These are phyloP conservation scores for Lepiota subincarnata DNA, from an alignment of 768 basidiomycete genomes.

Conservation along the genomic window DNA sequence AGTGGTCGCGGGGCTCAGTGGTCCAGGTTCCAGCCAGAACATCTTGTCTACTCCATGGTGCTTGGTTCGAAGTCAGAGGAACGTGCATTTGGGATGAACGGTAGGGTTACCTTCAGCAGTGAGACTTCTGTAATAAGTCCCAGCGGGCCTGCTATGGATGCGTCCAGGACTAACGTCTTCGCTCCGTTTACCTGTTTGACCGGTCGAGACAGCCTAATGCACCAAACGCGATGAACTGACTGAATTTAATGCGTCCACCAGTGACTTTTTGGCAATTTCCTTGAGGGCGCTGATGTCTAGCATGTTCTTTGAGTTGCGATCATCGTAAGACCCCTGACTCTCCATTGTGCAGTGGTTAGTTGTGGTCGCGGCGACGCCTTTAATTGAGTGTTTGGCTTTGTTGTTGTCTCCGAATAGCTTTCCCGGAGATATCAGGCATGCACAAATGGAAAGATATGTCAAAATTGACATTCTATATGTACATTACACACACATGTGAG, in stretches of 20 bases:
- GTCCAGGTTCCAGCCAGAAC: conserved; percentile 96
- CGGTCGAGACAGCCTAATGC: conserved; percentile 7
- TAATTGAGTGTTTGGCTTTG: background rate
- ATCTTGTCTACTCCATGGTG: conserved; percentile 99
- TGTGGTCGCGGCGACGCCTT: background rate
- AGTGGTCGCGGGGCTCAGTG: conserved; percentile 74
- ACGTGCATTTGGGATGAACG: background rate
- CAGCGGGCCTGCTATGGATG: conserved; percentile 83
- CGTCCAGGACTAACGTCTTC: conserved; percentile 94
- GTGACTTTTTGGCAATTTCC: conserved; percentile 74
- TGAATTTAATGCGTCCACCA: conserved; percentile 84
- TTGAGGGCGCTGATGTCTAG: conserved; percentile 67
- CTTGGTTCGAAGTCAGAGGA: conserved; percentile 34
- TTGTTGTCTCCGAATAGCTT: too few relatives aligned
- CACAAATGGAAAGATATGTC: background rate
- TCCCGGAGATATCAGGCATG: background rate
- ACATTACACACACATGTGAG: conserved; percentile 7
- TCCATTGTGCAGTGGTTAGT: conserved; percentile 16
- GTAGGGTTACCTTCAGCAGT: conserved; percentile 68
- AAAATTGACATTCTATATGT: background rate
- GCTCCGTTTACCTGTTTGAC: conserved; percentile 74
- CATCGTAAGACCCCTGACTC: conserved; percentile 3
- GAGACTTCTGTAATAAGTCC: conserved; percentile 95
- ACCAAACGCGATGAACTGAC: conserved; percentile 32
- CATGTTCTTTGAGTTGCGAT: conserved; percentile 15